Evolutionary conservation across 1,284 basidiomycete genomes (phyloP).

Genomic region (Ceratobasidium theobromae): DNA sequence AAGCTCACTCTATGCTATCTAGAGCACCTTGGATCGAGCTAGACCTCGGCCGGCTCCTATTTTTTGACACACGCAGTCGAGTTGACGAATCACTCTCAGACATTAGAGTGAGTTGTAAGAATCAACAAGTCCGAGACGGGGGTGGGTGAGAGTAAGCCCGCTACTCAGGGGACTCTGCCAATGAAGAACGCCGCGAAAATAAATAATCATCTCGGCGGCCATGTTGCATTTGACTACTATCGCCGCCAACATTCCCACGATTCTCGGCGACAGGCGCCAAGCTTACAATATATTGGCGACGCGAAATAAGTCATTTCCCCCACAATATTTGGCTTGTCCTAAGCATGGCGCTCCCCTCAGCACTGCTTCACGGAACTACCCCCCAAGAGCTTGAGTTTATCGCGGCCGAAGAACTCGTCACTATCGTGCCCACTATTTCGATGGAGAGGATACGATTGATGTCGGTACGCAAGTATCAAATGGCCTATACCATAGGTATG

Average conservation of each 20-base stretch:
- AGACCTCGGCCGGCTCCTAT: neutral
- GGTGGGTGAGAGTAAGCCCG: neutral
- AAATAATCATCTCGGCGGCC: neutral
- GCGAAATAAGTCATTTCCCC: too few species aligned
- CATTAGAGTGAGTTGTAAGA: neutral
- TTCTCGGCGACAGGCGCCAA: neutral
- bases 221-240: neutral
- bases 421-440: slow-evolving; percentile 79
- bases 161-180: neutral
- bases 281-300: neutral
- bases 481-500: neutral
- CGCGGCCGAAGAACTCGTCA: slow-evolving; percentile 76
- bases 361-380: slow-evolving; percentile 62
- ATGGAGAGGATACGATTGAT: slow-evolving; percentile 89
- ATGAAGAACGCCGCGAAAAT: neutral
- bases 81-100: slow-evolving; percentile 9
- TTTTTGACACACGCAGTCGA: neutral
- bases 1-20: slow-evolving; percentile 11
- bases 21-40: slow-evolving; percentile 11
- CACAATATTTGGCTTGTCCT: neutral
- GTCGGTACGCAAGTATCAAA: slow-evolving; percentile 55
- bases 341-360: slow-evolving; percentile 58
- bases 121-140: neutral
- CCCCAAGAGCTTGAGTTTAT: slow-evolving; percentile 85
- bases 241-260: neutral